Conservation (phyloP, 768 basidiomycete species). For the Hemileccinum rubropunctum region DNA sequence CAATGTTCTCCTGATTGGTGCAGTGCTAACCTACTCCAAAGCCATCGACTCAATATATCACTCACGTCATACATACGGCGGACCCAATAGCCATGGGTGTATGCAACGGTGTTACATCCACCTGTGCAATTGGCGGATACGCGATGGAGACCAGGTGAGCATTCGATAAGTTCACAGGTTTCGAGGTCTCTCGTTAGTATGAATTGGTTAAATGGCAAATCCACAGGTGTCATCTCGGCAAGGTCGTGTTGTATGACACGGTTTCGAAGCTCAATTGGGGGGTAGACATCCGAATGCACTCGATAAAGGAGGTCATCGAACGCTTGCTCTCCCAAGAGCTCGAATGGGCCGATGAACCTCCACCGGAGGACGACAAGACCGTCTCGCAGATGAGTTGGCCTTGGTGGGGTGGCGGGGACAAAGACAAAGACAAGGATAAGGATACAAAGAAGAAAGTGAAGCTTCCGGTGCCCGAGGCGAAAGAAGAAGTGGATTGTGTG, state of each 20-base stretch:
- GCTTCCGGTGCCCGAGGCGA: conserved; percentile 44
- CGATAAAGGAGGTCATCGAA: conserved; percentile 69
- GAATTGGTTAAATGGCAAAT: neutral
- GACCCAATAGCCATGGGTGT: conserved; percentile 90
- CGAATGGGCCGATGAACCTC: conserved; percentile 45
- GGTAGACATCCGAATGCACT: conserved; percentile 70
- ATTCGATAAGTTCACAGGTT: neutral
- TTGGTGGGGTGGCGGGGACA: conserved; percentile 29
- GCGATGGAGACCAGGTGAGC: conserved; percentile 70
- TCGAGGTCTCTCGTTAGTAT: neutral
- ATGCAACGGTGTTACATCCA: conserved; percentile 73
- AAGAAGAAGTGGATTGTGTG: conserved; percentile 61
- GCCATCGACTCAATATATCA: conserved; percentile 74
- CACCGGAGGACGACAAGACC: conserved; percentile 4
- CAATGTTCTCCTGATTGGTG: neutral
- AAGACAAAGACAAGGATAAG: conserved; percentile 19
- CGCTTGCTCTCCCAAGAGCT: conserved; percentile 52
- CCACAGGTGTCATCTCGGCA: conserved; percentile 82
- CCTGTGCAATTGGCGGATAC: conserved; percentile 82
- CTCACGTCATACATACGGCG: conserved; percentile 89
- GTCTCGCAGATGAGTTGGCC: conserved; percentile 16
- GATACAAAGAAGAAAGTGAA: conserved; percentile 18
- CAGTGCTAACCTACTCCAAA: conserved; percentile 24
- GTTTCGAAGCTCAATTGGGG: conserved; percentile 78
- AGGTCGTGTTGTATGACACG: conserved; percentile 81